These are phyloP conservation scores for Deinandra increscens DNA, from an alignment of 129 eudicot species.

Conservation along the genomic window DNA sequence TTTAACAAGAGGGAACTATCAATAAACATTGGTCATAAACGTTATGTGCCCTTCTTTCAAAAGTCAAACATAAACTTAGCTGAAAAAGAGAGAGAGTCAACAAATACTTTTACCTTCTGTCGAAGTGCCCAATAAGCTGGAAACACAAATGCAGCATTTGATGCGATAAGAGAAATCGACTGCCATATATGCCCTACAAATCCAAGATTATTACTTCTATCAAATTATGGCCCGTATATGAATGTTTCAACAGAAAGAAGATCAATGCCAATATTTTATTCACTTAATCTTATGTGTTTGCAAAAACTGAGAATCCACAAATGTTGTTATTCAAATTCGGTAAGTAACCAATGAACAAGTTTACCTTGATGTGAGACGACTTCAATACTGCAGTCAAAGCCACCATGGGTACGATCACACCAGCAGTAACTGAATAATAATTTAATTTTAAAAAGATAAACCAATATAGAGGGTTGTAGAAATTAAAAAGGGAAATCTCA, in stretches of 20 bases:
- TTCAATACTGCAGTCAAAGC: slow-evolving; percentile 88
- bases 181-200: slow-evolving; percentile 90
- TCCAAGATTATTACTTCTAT: not conserved
- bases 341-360: not conserved
- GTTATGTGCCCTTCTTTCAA: not conserved
- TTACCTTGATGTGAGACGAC: slow-evolving; percentile 81
- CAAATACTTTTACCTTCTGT: slow-evolving; percentile 44
- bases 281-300: not conserved
- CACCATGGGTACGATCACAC: slow-evolving; percentile 95
- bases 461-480: not conserved
- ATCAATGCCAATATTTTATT: not conserved
- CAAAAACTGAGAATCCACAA: not conserved
- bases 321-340: not conserved
- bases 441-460: no score
- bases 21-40: not conserved
- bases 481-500: not conserved
- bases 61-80: slow-evolving; percentile 12
- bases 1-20: not conserved
- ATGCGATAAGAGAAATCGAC: slow-evolving; percentile 80
- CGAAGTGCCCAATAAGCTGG: slow-evolving; percentile 97
- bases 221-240: not conserved
- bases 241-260: not conserved
- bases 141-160: slow-evolving; percentile 89
- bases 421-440: slow-evolving; percentile 72
- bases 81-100: not conserved